Percentiles rank a stretch among this genome's conserved stretches.
Conservation (phyloP, 129 eudicot genomes). For the Silybum marianum region DNA sequence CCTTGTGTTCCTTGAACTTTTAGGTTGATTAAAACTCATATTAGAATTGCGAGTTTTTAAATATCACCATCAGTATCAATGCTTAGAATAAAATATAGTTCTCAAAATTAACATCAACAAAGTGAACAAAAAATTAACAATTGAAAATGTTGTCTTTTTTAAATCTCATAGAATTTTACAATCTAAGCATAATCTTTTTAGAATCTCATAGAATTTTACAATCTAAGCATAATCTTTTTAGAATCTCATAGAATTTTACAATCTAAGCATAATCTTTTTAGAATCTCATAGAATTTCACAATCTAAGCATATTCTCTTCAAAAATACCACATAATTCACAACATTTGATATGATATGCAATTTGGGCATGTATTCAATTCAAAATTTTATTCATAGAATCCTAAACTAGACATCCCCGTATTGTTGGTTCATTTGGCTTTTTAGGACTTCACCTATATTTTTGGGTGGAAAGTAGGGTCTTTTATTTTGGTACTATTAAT, state of each 20-base stretch:
- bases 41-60: not conserved
- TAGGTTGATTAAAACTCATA: not conserved
- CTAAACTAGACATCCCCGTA: too few species aligned
- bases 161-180: not conserved
- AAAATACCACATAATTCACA: not conserved
- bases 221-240: not conserved
- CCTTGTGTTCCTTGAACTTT: not conserved
- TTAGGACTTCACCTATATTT: not conserved
- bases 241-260: not conserved
- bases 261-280: not conserved
- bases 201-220: not conserved
- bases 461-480: not conserved
- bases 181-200: not conserved
- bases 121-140: not conserved
- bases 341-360: not conserved
- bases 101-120: not conserved
- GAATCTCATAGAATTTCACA: not conserved
- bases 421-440: not conserved
- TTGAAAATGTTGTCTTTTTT: not conserved
- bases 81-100: not conserved
- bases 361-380: not conserved
- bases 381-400: too few species aligned
- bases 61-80: not conserved
- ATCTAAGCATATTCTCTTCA: not conserved
- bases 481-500: not conserved